Base-by-base conservation (phyloP, 768 basidiomycete genomes). In the Russula brevipes region DNA sequence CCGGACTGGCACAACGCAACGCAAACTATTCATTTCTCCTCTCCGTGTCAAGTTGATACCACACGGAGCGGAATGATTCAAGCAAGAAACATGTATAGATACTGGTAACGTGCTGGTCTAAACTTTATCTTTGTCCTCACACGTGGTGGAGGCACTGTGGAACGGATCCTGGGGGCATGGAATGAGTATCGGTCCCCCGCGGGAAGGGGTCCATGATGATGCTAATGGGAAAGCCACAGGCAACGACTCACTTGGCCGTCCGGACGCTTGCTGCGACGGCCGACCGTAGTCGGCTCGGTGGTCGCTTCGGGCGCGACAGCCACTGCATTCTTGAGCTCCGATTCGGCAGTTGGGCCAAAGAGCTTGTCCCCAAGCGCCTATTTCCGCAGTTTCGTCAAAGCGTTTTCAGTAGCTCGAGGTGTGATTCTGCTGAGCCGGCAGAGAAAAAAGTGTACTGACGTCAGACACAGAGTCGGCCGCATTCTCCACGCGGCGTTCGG, bases 291-390 rank as follows among this genome's bases (percentile, higher is more conserved):
- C 4, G 58, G 53, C 24, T 39, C 8, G 19, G 16, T 42, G 53
- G 33, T 59, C 11, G 63, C 57, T 10, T 38, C 33, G 38, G 58
- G 46, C 12, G n/a, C n/a, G 41, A 64, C 44, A 1, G 9, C 11
- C n/a, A 41, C 14, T 16, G 63, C 46, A 3, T 50, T 16, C 30
- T 0, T 19, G 33, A 7, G 5, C 41, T 44, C 24, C 12, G 46
- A 59, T 31, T 59, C 63, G 47, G 63, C 57, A 1, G 57, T 54
- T 2, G 19, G 3, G 5, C 63, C 63, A 44, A 59, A 44, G 2
- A 64, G 19, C 47, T 6, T 45, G 16, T 64, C 41, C 14, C 33
- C 63, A 33, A 55, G 10, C 17, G 30, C 11, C 63, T 64, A 16
- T 42, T 42, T 53, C 35, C 24, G 14, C 11, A 31, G 17, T 38